Evolutionary conservation across 257 asterid species (phyloP), one percentile per base, ranked within the genome.

Genomic region (Henckelia pumila): DNA sequence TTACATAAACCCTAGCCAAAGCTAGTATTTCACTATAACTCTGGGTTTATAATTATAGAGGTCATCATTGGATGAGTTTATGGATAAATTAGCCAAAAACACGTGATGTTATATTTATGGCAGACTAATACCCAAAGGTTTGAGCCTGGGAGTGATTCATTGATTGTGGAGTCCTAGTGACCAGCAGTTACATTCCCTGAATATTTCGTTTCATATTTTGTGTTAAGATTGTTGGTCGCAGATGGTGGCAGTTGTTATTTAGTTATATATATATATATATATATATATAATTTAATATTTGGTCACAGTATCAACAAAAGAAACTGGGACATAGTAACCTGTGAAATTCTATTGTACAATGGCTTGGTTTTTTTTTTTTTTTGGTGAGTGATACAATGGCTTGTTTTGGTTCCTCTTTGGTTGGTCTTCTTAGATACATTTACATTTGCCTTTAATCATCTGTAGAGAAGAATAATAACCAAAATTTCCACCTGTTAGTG

Each of bases 71-170:
- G 11, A 21, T 67, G 28, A 13, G 23, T 21, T 67, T 16, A 67
- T 56, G 63, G 29, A n/a, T 28, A 64, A 44, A 24, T 13, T 30
- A 67, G 61, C 55, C 71, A 30, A 53, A 28, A 53, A 49, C 29
- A 26, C 1, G 21, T 30, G 17, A 10, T 28, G 24, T 23, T 22
- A 16, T 20, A 22, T 21, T 35, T 6, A 61, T 35, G 44, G 44
- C 2, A 35, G 14, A 35, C 28, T 61, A 32, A 61, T 13, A 20
- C 17, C 67, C 8, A 13, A 3, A 40, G 33, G 32, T 1, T 14
- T 28, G 30, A 35, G 3, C 56, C 3, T 1, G 28, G 8, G 20
- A 13, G 0, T 22, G 47, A 25, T 3, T 28, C 23, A 59, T 8
- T 20, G 53, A 3, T 63, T 63, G 17, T 35, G 56, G 67, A 33